Evolutionary conservation across 2,329 filamentous ascomycete species (phyloP), one percentile per base, ranked within the genome.

Genomic region (Phialophora macrospora): DNA sequence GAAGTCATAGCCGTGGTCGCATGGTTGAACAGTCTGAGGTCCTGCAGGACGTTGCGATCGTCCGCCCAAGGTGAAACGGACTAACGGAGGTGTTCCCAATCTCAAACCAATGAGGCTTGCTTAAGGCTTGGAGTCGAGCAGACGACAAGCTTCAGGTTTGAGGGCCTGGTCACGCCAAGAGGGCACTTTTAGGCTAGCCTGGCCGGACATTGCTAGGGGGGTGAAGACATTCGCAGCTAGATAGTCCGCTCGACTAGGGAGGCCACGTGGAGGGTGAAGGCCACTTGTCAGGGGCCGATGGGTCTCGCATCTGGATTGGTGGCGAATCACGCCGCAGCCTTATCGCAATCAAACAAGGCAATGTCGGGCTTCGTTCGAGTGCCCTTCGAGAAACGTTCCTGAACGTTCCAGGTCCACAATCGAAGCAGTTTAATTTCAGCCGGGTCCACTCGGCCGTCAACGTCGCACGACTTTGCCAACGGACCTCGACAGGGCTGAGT

Each of bases 361-460:
- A 30, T 32, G 34, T 48, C 20, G 22, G 12, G 7, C 20, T 48
- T 28, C n/a, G 30, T 48, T 60, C 55, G 22, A 28, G 14, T 12
- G 28, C 22, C 17, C 65, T 67, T 67, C 65, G 60, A 67, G 65
- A 67, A 67, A 51, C 26, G 30, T 67, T 67, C 61, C 61, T 57
- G 32, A 67, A 51, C 26, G 30, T 67, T 67, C 61, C 61, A 60
- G 32, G 46, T 63, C 65, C 65, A 67, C 58, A 56, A 60, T 67
- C 41, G 65, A 67, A 67, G 61, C 65, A 63, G 46, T 61, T 62
- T 63, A 63, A 67, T 61, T 59, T 62, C 44, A 60, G 2, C 6
- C n/a, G 6, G 56, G 28, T 55, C 62, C 55, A 59, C 32, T 51
- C 34, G 17, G n/a, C 17, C 22, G 28, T 22, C 28, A 41, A 38